Percentiles rank a stretch among this genome's conserved stretches.
Conservation (phyloP, 139 green algal genomes). For the Haematococcus lacustris region DNA sequence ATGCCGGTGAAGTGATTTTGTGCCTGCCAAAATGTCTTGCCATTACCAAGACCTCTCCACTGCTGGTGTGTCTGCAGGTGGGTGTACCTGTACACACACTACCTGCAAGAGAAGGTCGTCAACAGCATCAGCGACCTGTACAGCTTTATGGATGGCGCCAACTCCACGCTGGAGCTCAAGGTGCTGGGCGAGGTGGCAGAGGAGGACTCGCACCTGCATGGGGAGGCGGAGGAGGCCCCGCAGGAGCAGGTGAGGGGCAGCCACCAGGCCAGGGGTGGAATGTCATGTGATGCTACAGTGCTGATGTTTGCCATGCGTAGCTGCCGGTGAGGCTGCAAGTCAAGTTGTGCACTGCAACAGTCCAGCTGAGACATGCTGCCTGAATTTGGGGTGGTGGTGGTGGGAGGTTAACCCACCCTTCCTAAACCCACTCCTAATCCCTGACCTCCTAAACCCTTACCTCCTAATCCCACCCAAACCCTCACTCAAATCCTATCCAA, state of each 20-base stretch:
- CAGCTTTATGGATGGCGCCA: constrained; percentile 70
- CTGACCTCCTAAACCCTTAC: neutral
- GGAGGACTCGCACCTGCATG: constrained; percentile 8
- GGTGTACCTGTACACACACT: constrained; percentile 80
- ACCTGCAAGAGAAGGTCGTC: constrained; percentile 64
- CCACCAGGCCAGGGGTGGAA: too few species aligned
- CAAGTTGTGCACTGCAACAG: too few species aligned
- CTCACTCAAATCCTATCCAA: too few species aligned
- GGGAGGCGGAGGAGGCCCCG: neutral
- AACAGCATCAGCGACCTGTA: constrained; percentile 68
- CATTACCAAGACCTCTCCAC: constrained; percentile 33
- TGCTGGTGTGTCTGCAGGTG: constrained; percentile 58
- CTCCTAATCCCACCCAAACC: neutral
- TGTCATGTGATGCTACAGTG: too few species aligned
- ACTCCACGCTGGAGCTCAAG: constrained; percentile 55
- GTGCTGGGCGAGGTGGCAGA: constrained; percentile 33
- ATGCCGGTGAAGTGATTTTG: neutral
- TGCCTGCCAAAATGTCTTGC: neutral
- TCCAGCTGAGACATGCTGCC: too few species aligned
- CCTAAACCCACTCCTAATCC: too few species aligned
- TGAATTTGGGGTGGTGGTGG: too few species aligned
- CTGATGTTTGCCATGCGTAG: too few species aligned
- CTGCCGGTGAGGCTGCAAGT: too few species aligned
- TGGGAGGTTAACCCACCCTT: too few species aligned
- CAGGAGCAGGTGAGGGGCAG: too few species aligned